phyloP scores from a whole-genome alignment of 2,329 filamentous ascomycete species.

The Aspergillus sp. region DNA sequence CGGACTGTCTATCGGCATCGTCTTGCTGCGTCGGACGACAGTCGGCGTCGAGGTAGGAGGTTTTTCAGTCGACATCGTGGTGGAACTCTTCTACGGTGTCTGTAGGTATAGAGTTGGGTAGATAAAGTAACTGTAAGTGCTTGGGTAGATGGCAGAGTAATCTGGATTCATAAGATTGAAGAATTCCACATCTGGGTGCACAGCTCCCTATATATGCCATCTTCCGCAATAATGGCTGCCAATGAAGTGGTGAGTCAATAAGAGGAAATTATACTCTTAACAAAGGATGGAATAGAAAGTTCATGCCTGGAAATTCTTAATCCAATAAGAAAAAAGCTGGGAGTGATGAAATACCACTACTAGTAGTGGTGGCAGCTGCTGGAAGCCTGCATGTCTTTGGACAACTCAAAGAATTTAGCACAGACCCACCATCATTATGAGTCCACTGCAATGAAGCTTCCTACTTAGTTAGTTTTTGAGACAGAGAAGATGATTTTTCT shows the following conservation, averaged over 20 bases:
- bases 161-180: conserved; percentile 11
- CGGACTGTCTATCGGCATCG: conserved; percentile 54
- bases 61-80: conserved; percentile 2
- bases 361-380: neutral
- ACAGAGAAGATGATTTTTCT: neutral
- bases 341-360: neutral
- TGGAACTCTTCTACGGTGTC: neutral
- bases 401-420: neutral
- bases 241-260: conserved; percentile 2
- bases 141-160: neutral
- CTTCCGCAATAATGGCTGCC: neutral
- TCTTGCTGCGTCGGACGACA: conserved; percentile 45
- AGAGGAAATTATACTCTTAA: neutral
- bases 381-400: conserved; percentile 14
- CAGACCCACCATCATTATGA: neutral
- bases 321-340: neutral
- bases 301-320: neutral
- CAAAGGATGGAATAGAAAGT: conserved; percentile 1
- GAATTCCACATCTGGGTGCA: conserved; percentile 22
- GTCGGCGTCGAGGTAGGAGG: conserved; percentile 29
- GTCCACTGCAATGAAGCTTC: neutral
- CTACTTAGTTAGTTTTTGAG: neutral
- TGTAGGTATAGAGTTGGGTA: neutral
- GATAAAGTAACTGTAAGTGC: neutral
- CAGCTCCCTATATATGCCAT: conserved; percentile 20